Conservation (phyloP, 148 eudicot genomes). For the Gaultheria prostrata region DNA sequence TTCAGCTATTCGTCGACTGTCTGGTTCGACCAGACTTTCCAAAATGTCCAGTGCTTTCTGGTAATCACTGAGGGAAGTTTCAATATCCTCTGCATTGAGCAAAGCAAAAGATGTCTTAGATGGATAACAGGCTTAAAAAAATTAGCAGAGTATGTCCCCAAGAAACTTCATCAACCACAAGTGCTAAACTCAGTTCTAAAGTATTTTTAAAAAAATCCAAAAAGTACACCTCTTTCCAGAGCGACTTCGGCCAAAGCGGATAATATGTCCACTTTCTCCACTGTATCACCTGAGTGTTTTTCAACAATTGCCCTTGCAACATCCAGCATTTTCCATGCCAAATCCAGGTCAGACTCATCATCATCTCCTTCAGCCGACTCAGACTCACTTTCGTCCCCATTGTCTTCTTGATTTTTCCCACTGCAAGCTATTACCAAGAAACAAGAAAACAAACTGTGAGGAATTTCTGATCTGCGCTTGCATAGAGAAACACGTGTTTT, state of each 20-base stretch:
- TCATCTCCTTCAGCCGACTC: slow-evolving; percentile 73
- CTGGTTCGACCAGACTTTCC: slow-evolving; percentile 85
- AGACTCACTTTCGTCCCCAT: slow-evolving; percentile 62
- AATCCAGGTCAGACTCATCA: slow-evolving; percentile 92
- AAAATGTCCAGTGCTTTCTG: slow-evolving; percentile 71
- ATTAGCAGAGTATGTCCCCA: neutral
- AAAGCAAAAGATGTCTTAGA: slow-evolving; percentile 1
- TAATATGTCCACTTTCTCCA: slow-evolving; percentile 85
- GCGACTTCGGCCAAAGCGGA: slow-evolving; percentile 94
- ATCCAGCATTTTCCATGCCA: slow-evolving; percentile 98
- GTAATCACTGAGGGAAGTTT: slow-evolving; percentile 88
- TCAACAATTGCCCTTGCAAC: slow-evolving; percentile 90
- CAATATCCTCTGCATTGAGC: slow-evolving; percentile 74
- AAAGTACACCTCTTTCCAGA: slow-evolving; percentile 73
- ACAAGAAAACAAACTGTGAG: neutral
- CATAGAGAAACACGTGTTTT: neutral
- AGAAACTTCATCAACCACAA: slow-evolving; percentile 1
- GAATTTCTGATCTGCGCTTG: neutral
- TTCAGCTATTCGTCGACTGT: slow-evolving; percentile 79
- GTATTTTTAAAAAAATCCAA: slow-evolving; percentile 4
- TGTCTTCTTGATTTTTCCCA: slow-evolving; percentile 48
- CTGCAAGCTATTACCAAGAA: slow-evolving; percentile 27
- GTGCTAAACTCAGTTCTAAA: neutral
- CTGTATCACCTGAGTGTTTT: slow-evolving; percentile 61
- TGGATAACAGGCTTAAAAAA: neutral